Evolutionary conservation across 352 stramenopile species (phyloP), one percentile per base, ranked within the genome.

Genomic region (Globisporangium cystogenes): DNA sequence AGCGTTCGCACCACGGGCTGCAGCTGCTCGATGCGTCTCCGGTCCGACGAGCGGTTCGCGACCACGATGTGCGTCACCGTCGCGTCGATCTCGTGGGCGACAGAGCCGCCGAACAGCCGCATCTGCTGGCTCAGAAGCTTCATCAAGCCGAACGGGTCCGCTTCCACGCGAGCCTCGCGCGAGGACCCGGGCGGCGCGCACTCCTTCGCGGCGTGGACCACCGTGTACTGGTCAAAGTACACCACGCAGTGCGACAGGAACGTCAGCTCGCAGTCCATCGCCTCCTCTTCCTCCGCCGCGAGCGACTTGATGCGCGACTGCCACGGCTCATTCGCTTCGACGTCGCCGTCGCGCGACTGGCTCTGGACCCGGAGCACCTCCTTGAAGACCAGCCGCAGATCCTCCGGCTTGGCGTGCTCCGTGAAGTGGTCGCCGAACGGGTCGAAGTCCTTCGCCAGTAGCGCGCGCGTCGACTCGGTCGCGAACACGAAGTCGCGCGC

Each of bases 211-310:
- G 42, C 48, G 37, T 59, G 65, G n/a, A 75, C 24, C 3, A 21
- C 55, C 29, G 31, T 26, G 68, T 63, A 72, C 65, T 55, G 58
- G 42, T 82, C 71, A 3, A 85, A 62, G 51, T 90, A 91, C 18
- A 89, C 74, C 1, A 86, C 66, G 31, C 84, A 94, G 53, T 92
- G 84, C 7, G 67, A 66, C 7, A 94, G 64, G 42, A 83, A 89
- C n/a, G 82, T 93, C 49, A 70, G 72, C 40, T 70, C 61, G 33
- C 56, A 74, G 14, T 87, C 72, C 73, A 92, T 86, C 23, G 74
- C 76, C 46, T 88, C 75, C 24, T 76, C 70, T 48, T 87, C 76
- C 60, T 92, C 84, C 8, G 63, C 73, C 0, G 68, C 53, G 24
- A 90, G 49, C 21, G 52, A 31, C 43, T 60, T 57, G 20, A 89